Evolutionary conservation across 2,329 filamentous ascomycete genomes (phyloP).

Genomic region (Biscogniauxia sp.): DNA sequence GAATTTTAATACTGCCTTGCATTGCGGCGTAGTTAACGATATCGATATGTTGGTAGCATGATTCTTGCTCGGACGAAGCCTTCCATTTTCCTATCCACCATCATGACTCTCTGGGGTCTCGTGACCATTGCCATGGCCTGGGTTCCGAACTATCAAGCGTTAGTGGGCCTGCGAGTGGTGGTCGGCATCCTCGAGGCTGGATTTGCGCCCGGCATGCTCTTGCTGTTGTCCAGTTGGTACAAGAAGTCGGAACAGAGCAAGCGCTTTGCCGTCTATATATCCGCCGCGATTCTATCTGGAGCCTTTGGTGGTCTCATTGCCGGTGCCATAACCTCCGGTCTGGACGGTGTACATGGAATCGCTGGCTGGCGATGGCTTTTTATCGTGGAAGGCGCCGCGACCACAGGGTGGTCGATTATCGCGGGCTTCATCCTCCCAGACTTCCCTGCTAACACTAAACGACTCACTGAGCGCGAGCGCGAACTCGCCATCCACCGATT

Average conservation of each 20-base stretch:
- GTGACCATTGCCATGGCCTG: slow-evolving; percentile 31
- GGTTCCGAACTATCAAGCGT: slow-evolving; percentile 24
- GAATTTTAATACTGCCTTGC: neutral
- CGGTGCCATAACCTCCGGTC: slow-evolving; percentile 7
- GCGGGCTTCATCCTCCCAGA: slow-evolving; percentile 67
- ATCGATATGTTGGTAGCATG: slow-evolving; percentile 33
- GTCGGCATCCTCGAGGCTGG: slow-evolving; percentile 59
- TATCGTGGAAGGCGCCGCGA: slow-evolving; percentile 13
- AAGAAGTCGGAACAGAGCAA: slow-evolving; percentile 32
- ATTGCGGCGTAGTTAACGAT: neutral
- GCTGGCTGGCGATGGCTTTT: slow-evolving; percentile 16
- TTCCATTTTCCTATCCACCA: slow-evolving; percentile 62
- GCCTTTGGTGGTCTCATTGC: slow-evolving; percentile 10
- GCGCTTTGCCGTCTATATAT: slow-evolving; percentile 64
- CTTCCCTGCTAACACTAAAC: slow-evolving; percentile 61
- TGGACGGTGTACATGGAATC: slow-evolving; percentile 9
- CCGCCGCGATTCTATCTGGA: slow-evolving; percentile 57
- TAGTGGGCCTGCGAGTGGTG: slow-evolving; percentile 40
- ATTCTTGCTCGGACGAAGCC: slow-evolving; percentile 62
- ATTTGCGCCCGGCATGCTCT: slow-evolving; percentile 56
- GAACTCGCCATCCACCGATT: slow-evolving; percentile 60
- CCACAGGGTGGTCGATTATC: slow-evolving; percentile 40
- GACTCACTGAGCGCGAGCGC: slow-evolving; percentile 58
- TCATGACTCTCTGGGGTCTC: slow-evolving; percentile 54
- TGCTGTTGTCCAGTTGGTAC: slow-evolving; percentile 50